A percentile compares a stretch with the other conserved stretches of the same genome.
Evolutionary conservation across 805 yeast genomes (phyloP).

Genomic region (Starmera quercuum): DNA sequence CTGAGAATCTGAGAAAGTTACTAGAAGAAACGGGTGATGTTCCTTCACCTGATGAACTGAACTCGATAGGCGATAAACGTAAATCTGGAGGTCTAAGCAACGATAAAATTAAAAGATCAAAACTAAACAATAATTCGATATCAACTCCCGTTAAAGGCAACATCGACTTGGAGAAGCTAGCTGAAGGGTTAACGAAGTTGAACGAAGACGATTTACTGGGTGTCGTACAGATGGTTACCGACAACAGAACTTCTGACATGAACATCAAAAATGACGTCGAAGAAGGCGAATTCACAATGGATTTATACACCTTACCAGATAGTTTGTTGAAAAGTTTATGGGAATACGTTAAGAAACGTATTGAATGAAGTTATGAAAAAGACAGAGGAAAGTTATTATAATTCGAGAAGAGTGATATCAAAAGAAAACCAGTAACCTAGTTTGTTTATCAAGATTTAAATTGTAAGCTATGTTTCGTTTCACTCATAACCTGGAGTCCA

Average conservation of each 20-base stretch:
- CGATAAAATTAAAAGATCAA: constrained; percentile 24
- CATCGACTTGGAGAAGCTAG: constrained; percentile 84
- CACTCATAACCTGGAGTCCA: no score
- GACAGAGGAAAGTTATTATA: not conserved
- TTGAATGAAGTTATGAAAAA: constrained; percentile 21
- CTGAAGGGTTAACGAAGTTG: constrained; percentile 81
- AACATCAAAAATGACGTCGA: constrained; percentile 92
- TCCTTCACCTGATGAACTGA: constrained; percentile 38
- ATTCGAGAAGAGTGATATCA: not conserved
- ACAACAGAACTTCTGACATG: constrained; percentile 91
- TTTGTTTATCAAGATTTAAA: no score
- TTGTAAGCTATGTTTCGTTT: no score
- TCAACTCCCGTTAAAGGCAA: constrained; percentile 58
- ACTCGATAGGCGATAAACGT: constrained; percentile 29
- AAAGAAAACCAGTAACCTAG: not conserved
- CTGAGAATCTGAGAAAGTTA: constrained; percentile 59
- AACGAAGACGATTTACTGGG: constrained; percentile 89
- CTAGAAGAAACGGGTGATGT: constrained; percentile 79
- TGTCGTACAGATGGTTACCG: constrained; percentile 96
- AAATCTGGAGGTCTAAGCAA: constrained; percentile 17
- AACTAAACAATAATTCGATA: constrained; percentile 11
- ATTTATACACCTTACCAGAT: constrained; percentile 88
- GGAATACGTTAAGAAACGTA: constrained; percentile 84
- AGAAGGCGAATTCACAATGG: constrained; percentile 96
- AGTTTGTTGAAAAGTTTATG: constrained; percentile 83